Base-by-base conservation (phyloP, 2,329 filamentous ascomycete genomes). In the Exophiala spinifera region DNA sequence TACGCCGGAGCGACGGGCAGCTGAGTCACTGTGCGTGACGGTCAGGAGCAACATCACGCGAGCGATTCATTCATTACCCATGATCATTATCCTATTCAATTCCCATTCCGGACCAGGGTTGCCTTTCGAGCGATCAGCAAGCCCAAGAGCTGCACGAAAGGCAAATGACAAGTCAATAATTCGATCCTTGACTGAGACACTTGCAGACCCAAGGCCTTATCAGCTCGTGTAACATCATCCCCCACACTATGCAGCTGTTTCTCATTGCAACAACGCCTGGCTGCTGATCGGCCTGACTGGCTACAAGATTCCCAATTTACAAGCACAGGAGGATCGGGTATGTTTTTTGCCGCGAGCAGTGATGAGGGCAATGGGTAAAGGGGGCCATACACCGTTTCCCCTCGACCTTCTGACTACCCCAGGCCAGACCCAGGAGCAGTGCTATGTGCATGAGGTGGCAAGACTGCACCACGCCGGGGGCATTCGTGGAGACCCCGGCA, bases 181-280 rank as follows among this genome's bases (percentile, higher is more conserved):
- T 19, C 14, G 17, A 21, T 37, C 31, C 23, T 11, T n/a, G 14
- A 34, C 25, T 10, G n/a, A 21, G 15, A 34, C 17, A 47, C 42
- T 43, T 48, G 49, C n/a, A n/a, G n/a, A n/a, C n/a, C n/a, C n/a
- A n/a, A 46, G 46, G 39, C 19, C 47, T 51, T 54, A 57, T 54
- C 51, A 51, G 51, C 51, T 43, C 42, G 44, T 48, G 46, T 51
- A 43, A 57, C 47, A 44, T 33, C n/a, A 13, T 31, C 55, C 55
- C 55, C 55, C 55, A 57, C 55, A 54, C 55, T 57, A 57, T 51
- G 51, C 46, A 53, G 40, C 45, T 46, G 49, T 39, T 40, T 44
- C 17, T 46, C 21, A 51, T 51, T n/a, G 46, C 46, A 33, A 50
- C 17, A 49, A 31, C 10, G 8, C 33, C 15, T 47, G 45, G 28